These are phyloP conservation scores for Solanum piurae DNA, from an alignment of 257 asterid species.

Conservation along the genomic window DNA sequence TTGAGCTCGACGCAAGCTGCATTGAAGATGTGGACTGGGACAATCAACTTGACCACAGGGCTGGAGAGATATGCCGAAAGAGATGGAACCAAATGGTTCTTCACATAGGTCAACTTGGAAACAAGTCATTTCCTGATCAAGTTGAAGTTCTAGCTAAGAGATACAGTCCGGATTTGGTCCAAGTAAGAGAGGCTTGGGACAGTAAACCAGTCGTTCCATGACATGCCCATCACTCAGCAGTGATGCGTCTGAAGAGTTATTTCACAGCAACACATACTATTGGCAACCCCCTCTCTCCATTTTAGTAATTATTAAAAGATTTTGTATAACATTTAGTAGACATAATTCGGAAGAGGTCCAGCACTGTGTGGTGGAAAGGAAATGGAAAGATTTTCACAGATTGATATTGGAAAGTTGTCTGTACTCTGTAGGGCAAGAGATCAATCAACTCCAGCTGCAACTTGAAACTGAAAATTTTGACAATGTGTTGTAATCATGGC, in stretches of 20 bases:
- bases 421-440: not conserved
- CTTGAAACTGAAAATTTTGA: not conserved
- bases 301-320: not conserved
- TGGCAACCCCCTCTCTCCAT: not conserved
- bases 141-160: not conserved
- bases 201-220: not conserved
- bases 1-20: not conserved
- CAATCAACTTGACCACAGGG: not conserved
- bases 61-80: not conserved
- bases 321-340: not conserved
- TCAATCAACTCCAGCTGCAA: not conserved
- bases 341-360: not conserved
- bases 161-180: not conserved
- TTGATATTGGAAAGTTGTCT: not conserved
- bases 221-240: not conserved
- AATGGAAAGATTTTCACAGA: not conserved
- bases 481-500: not conserved
- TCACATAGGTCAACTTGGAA: not conserved
- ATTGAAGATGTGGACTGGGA: not conserved
- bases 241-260: not conserved
- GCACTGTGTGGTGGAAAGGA: not conserved
- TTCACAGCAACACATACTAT: not conserved
- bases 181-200: not conserved
- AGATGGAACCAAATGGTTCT: not conserved
- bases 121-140: not conserved